phyloP scores from a whole-genome alignment of 1,284 basidiomycete genomes.

The Boletus sp. region DNA sequence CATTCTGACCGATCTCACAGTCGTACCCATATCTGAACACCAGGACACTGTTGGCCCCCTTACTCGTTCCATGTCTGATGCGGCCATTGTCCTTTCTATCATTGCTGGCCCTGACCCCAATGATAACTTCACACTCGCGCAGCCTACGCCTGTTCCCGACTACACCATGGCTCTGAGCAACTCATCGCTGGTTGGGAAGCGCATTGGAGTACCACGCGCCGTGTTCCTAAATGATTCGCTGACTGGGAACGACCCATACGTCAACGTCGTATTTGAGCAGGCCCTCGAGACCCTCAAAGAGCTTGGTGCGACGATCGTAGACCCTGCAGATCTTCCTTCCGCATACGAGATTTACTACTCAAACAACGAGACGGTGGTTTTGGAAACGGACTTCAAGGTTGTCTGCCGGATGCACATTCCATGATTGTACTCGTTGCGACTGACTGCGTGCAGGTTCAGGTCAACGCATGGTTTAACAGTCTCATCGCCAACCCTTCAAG shows the following conservation, averaged over 20 bases:
- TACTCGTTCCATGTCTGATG: slow-evolving; percentile 54
- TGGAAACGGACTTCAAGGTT: neutral
- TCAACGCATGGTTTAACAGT: neutral
- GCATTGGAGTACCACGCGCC: slow-evolving; percentile 56
- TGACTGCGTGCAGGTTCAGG: neutral
- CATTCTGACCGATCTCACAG: neutral
- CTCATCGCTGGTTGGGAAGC: slow-evolving; percentile 49
- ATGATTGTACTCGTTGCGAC: neutral
- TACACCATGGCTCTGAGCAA: slow-evolving; percentile 49
- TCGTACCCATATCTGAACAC: neutral
- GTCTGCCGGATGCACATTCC: neutral
- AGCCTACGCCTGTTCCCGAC: slow-evolving; percentile 52
- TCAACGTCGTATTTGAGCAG: slow-evolving; percentile 42
- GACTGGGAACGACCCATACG: slow-evolving; percentile 40
- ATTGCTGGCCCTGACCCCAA: slow-evolving; percentile 59
- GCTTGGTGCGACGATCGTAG: neutral
- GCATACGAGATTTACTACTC: neutral
- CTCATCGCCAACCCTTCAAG: neutral
- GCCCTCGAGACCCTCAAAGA: neutral
- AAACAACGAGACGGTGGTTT: neutral
- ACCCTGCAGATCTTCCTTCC: neutral
- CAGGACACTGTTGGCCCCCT: slow-evolving; percentile 38
- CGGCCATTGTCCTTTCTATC: slow-evolving; percentile 52
- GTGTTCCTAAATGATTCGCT: slow-evolving; percentile 45
- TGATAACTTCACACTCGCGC: slow-evolving; percentile 59